Evolutionary conservation across 148 eudicot genomes (phyloP), one percentile per base, ranked within the genome.

Genomic region (Silene uniflora): DNA sequence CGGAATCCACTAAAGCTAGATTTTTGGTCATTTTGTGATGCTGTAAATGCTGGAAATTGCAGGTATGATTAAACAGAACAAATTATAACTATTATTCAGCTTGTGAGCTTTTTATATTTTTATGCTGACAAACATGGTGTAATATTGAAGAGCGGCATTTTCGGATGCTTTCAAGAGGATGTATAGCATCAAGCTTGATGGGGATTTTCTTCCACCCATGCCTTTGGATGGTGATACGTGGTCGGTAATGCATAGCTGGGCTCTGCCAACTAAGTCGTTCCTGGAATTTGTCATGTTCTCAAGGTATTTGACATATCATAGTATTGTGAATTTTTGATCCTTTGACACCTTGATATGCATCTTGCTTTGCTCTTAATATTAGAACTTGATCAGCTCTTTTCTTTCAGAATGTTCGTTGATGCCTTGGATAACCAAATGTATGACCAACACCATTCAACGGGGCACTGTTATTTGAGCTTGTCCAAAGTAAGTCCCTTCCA

Each of bases 1-100:
- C 83, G 97, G 83, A 91, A 89, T 71, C 91, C 91, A 10, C 62
- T 78, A 71, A 86, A 80, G 76, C 87, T 79, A 81, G 94, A 91
- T 78, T 95, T 95, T 84, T 95, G 99, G 99, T 85, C 97, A 73
- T 95, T 95, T 76, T 95, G 99, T 85, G 97, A 95, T 83, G 83
- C 92, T 75, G 75, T 95, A 49, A 95, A 95, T 85, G 94, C 99
- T 61, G 99, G 99, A 32, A 95, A 95, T 83, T 95, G 99, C 88
- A 89, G 83, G 98, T 92, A 84, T 76, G 89, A 47, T 46, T 52
- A 11, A 17, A 65, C n/a, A 19, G 21, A n/a, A 23, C 52, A 44
- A 16, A 19, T 44, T 19, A 10, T 46, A 27, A n/a, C 47, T 19
- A 44, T 68, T 77, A 11, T 29, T 11, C 13, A n/a, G 39, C 14